Base-by-base conservation (phyloP, 495 filamentous ascomycete species). In the Rostrohypoxylon terebratum region DNA sequence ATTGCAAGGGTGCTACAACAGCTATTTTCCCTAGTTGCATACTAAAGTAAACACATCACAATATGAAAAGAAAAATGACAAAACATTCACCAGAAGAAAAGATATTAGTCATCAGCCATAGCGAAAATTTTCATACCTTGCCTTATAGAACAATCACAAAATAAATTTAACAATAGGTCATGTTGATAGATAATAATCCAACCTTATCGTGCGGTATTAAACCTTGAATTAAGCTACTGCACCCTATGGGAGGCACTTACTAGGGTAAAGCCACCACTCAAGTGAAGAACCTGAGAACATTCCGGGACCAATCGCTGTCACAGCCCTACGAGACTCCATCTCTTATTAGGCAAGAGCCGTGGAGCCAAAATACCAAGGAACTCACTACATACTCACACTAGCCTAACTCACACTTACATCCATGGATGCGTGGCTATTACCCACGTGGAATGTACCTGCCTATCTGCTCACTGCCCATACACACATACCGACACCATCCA, bases 311-410 rank as follows among this genome's bases (percentile, higher is more conserved):
- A 73, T 73, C 33, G 42, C 42, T 25, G 18, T 47, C 28, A 21
- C 45, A 73, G 70, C 65, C 70, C 57, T 73, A 69, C 38, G 25
- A 31, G 10, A 44, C 28, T 25, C 38, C 31, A 36, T 42, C 38
- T 67, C 59, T 31, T 34, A 64, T 69, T 69, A 73, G 70, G 64
- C 59, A 68, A 54, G 59, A 64, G 47, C 21, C 44, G 51, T 59
- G 45, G 59, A 68, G 47, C 21, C 53, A 23, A 25, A 31, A 44
- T 51, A 55, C 25, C 16, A 42, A 31, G 28, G 45, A 44, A 66
- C 54, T 25, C 10, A 20, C 21, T n/a, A n/a, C n/a, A n/a, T n/a
- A n/a, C n/a, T n/a, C n/a, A n/a, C n/a, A n/a, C n/a, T n/a, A n/a
- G n/a, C n/a, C n/a, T n/a, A n/a, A n/a, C n/a, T 25, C 10, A 20